phyloP scores from a whole-genome alignment of 2,329 filamentous ascomycete genomes.

The Colletotrichum costaricense region DNA sequence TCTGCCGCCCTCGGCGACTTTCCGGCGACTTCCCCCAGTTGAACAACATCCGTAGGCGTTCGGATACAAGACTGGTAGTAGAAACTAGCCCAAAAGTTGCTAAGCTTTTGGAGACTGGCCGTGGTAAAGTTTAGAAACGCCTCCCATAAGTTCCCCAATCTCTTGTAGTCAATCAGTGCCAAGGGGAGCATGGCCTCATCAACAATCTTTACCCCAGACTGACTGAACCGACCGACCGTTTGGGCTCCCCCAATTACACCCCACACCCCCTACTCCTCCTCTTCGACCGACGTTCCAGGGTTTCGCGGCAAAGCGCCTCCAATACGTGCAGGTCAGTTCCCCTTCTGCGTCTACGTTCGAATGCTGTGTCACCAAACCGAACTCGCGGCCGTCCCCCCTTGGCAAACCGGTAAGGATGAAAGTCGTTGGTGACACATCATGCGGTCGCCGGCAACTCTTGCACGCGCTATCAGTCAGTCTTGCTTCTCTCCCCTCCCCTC shows the following conservation, averaged over 20 bases:
- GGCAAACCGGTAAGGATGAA: not conserved
- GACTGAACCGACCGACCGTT: not conserved
- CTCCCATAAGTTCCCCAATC: not conserved
- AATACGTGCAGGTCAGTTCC: not conserved
- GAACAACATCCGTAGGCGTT: not conserved
- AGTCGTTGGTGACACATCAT: not conserved
- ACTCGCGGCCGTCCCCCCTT: not conserved
- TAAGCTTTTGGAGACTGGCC: not conserved
- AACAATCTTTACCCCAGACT: not conserved
- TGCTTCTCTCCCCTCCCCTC: too few relatives aligned
- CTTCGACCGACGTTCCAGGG: not conserved
- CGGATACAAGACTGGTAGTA: not conserved
- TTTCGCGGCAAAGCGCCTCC: not conserved
- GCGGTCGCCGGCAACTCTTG: not conserved
- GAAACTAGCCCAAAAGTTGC: not conserved
- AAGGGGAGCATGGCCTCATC: not conserved
- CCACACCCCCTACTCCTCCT: not conserved
- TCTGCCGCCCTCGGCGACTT: constrained; percentile 16
- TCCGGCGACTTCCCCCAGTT: constrained; percentile 10
- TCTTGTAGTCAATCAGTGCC: not conserved
- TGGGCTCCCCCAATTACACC: not conserved
- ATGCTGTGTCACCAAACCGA: not conserved
- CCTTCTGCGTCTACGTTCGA: not conserved
- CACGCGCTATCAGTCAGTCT: not conserved
- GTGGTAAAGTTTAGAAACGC: not conserved